phyloP scores from a whole-genome alignment of 83 land plant genomes.

The Thuja plicata region DNA sequence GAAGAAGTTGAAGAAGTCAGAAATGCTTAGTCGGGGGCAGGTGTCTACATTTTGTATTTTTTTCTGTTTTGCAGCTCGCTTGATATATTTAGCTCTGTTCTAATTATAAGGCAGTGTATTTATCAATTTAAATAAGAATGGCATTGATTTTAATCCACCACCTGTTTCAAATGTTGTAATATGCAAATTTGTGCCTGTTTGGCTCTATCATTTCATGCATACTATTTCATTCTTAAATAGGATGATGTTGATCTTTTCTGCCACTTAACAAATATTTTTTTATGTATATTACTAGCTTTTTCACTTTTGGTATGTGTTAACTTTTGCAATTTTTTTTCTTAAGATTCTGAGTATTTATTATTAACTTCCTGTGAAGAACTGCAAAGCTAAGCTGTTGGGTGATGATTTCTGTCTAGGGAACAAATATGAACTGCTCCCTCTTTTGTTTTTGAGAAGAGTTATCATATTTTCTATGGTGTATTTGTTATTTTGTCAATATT shows the following conservation, averaged over 20 bases:
- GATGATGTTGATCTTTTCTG: not conserved
- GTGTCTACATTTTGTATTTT: slow-evolving; percentile 16
- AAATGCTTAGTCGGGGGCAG: slow-evolving; percentile 74
- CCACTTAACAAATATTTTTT: not conserved
- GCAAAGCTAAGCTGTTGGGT: not conserved
- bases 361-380: not conserved
- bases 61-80: not conserved
- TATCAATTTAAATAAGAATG: not conserved
- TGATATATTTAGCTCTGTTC: not conserved
- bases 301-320: not conserved
- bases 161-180: not conserved
- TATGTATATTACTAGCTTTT: not conserved
- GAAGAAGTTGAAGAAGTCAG: slow-evolving; percentile 74
- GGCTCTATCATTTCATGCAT: not conserved
- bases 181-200: not conserved
- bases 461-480: not conserved
- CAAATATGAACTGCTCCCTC: not conserved
- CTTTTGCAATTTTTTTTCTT: not conserved
- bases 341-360: not conserved
- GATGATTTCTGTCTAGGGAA: not conserved
- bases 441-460: not conserved
- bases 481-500: not conserved
- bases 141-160: not conserved
- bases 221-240: not conserved
- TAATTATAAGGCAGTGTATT: not conserved